phyloP scores from a whole-genome alignment of 2,329 filamentous ascomycete genomes.

The Dactylellina sp. region DNA sequence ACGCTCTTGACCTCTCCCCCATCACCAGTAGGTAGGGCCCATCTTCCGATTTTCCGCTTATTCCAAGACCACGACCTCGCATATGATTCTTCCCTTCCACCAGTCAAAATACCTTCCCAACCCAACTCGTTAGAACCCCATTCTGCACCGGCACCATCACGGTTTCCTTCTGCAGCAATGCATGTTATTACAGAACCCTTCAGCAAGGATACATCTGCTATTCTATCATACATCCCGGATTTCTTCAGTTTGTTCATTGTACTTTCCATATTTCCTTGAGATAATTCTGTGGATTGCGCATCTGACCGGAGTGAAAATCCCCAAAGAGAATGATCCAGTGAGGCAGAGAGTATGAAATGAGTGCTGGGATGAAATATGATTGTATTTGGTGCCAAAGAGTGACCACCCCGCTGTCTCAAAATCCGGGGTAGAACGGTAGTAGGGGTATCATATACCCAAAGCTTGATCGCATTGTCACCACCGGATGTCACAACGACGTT shows the following conservation, averaged over 20 bases:
- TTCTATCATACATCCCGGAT: conserved; percentile 74
- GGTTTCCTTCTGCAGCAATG: conserved; percentile 89
- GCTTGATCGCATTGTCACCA: conserved; percentile 90
- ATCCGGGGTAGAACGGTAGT: conserved; percentile 88
- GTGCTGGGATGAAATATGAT: conserved; percentile 90
- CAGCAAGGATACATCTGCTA: conserved; percentile 68
- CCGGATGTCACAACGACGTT: conserved; percentile 90
- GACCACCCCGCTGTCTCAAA: conserved; percentile 86
- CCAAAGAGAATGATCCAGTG: conserved; percentile 91
- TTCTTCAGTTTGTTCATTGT: conserved; percentile 83
- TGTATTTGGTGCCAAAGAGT: conserved; percentile 84
- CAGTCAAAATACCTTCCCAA: conserved; percentile 97
- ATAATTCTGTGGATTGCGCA: conserved; percentile 91
- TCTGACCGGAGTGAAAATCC: conserved; percentile 95
- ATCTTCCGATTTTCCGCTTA: conserved; percentile 88
- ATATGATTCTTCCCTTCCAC: conserved; percentile 83
- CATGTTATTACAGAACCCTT: conserved; percentile 93
- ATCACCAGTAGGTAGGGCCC: conserved; percentile 90
- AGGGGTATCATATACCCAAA: conserved; percentile 74
- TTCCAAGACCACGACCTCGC: conserved; percentile 93
- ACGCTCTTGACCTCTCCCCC: conserved; percentile 85
- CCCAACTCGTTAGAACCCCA: conserved; percentile 72
- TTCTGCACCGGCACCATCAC: conserved; percentile 83
- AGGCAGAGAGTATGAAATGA: conserved; percentile 75
- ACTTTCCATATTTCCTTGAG: conserved; percentile 73